Evolutionary conservation across 306 rosid genomes (phyloP).

Genomic region (Medicago lupulina): DNA sequence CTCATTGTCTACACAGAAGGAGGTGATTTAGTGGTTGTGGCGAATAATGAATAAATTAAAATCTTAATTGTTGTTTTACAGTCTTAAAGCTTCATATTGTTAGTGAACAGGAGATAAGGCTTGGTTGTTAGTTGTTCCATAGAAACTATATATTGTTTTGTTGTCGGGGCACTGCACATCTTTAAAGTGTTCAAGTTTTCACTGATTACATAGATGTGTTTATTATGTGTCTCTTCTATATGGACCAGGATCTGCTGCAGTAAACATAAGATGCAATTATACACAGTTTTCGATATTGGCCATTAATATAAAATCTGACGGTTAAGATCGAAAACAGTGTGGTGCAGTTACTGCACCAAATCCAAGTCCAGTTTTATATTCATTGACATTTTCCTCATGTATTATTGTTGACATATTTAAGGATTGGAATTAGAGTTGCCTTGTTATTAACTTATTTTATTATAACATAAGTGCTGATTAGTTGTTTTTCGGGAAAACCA

Average conservation of each 20-base stretch:
- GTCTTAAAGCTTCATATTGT: not conserved
- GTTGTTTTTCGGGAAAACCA: slow-evolving; percentile 21
- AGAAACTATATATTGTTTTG: not conserved
- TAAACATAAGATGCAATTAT: not conserved
- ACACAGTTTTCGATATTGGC: not conserved
- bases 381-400: not conserved
- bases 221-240: no score
- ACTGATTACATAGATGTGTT: not conserved
- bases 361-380: not conserved
- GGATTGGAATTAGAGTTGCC: slow-evolving; percentile 16
- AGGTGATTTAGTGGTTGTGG: not conserved
- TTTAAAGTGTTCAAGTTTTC: no score
- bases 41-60: not conserved
- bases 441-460: not conserved
- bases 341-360: not conserved
- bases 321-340: not conserved
- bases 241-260: not conserved
- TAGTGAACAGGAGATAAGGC: not conserved
- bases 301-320: no score
- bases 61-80: not conserved
- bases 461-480: not conserved
- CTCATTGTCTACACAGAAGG: not conserved
- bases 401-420: not conserved
- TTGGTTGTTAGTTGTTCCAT: not conserved
- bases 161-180: not conserved